Evolutionary conservation across 306 rosid genomes (phyloP), one percentile per base, ranked within the genome.

Genomic region (Cicer yamashitae): DNA sequence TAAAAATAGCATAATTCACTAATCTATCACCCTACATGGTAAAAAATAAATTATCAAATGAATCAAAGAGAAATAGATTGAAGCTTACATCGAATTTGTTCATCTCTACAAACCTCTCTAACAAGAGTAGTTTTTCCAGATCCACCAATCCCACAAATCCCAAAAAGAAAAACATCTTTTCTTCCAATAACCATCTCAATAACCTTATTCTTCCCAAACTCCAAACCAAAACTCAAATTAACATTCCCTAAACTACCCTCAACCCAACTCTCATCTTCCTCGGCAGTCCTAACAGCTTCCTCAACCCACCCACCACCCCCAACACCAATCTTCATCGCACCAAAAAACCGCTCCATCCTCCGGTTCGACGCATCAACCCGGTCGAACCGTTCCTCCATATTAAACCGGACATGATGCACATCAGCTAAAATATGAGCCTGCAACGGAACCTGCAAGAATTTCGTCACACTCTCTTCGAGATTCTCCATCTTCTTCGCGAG

Each of bases 101-200:
- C 81, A 77, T 91, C 97, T 70, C 81, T 84, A 81, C 86, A 80
- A 43, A 94, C 38, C 64, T 89, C 94, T 79, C 84, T 84, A 5
- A 92, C 98, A 45, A 94, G 87, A 57, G 97, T 93, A 6, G 98
- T 93, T 71, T 93, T 93, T 3, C 96, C 98, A 3, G 94, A 93
- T 1, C 97, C 98, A 57, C 97, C 97, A 67, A 91, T 86, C 52
- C 97, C 97, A 30, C 70, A 75, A 70, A 93, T 85, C 40, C 91
- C 97, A 41, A 94, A 84, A 41, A 90, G 85, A 6, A 41, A 25
- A 65, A 79, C 68, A 61, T 89, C 90, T 7, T 53, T 75, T 20
- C 82, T 77, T 6, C 78, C 85, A 61, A 86, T 5, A 48, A 91
- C 20, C 89, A 89, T 71, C 30, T 88, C 96, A 84, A 78, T 84